These are phyloP conservation scores for Orbilia quercus DNA, from an alignment of 2,329 filamentous ascomycete genomes.

Conservation along the genomic window DNA sequence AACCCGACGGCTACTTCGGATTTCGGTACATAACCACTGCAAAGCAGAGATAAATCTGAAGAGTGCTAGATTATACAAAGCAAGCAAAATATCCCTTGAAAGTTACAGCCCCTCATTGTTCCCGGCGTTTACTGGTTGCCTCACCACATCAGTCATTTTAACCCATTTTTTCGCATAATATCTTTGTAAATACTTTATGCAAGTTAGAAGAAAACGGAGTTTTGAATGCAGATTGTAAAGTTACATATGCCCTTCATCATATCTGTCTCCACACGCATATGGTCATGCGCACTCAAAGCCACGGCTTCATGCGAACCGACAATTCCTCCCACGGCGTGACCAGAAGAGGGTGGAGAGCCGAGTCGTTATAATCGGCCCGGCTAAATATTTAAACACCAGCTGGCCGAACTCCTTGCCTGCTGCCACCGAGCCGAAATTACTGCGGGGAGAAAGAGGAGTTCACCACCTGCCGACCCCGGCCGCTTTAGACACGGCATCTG, in stretches of 20 bases:
- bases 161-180: constrained; percentile 13
- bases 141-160: neutral
- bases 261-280: neutral
- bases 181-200: constrained; percentile 8
- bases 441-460: constrained; percentile 10
- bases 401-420: constrained; percentile 16
- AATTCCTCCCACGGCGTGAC: constrained; percentile 5
- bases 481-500: constrained; percentile 4
- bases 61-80: neutral
- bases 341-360: neutral
- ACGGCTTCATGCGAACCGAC: no score
- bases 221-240: neutral
- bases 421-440: constrained; percentile 45
- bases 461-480: constrained; percentile 33
- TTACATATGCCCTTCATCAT: neutral
- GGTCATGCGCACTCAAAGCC: neutral
- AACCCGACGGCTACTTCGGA: no score
- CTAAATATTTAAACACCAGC: constrained; percentile 26
- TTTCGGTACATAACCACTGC: no score
- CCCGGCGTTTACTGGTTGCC: neutral
- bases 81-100: neutral
- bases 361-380: constrained; percentile 35
- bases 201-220: constrained; percentile 2
- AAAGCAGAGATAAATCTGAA: neutral
- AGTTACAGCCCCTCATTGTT: constrained; percentile 1